phyloP scores from a whole-genome alignment of 2,329 filamentous ascomycete genomes.

The Aspergillus neotritici region DNA sequence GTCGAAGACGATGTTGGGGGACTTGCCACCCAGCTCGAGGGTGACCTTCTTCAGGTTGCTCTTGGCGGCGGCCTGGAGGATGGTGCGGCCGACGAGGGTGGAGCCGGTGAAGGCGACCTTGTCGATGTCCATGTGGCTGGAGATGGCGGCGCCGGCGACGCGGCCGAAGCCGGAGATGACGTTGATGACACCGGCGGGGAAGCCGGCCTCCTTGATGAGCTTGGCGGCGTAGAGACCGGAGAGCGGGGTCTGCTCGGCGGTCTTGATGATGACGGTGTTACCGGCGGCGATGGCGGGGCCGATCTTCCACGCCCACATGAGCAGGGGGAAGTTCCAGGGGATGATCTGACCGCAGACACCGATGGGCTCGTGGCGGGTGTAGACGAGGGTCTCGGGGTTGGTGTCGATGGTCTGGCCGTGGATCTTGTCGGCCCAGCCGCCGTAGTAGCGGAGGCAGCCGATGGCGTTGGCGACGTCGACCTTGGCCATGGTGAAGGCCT shows the following conservation, averaged over 20 bases:
- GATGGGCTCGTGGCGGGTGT: slow-evolving; percentile 71
- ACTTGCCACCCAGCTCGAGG: slow-evolving; percentile 34
- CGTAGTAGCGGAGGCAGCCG: slow-evolving; percentile 77
- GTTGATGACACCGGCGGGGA: slow-evolving; percentile 58
- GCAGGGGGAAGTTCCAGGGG: slow-evolving; percentile 80
- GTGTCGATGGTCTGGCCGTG: slow-evolving; percentile 82
- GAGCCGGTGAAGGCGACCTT: slow-evolving; percentile 61
- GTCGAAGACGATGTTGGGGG: slow-evolving; percentile 23
- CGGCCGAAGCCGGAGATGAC: slow-evolving; percentile 70
- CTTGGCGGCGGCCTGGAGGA: slow-evolving; percentile 57
- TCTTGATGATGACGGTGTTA: slow-evolving; percentile 59
- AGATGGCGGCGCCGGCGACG: slow-evolving; percentile 64
- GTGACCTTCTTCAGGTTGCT: slow-evolving; percentile 63
- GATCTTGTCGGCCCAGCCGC: slow-evolving; percentile 93
- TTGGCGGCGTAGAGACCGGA: slow-evolving; percentile 56
- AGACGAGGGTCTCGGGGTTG: slow-evolving; percentile 71
- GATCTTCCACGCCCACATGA: slow-evolving; percentile 82
- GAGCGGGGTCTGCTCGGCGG: slow-evolving; percentile 61
- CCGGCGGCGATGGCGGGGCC: slow-evolving; percentile 62
- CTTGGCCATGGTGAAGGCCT: slow-evolving; percentile 47
- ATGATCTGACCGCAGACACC: slow-evolving; percentile 86
- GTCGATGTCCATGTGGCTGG: slow-evolving; percentile 59
- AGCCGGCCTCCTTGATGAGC: slow-evolving; percentile 55
- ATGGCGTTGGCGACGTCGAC: slow-evolving; percentile 65
- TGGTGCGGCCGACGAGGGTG: slow-evolving; percentile 54